Percentiles rank a stretch among this genome's conserved stretches.
phyloP scores from a whole-genome alignment of 139 green algal species.

The Dunaliella primolecta region DNA sequence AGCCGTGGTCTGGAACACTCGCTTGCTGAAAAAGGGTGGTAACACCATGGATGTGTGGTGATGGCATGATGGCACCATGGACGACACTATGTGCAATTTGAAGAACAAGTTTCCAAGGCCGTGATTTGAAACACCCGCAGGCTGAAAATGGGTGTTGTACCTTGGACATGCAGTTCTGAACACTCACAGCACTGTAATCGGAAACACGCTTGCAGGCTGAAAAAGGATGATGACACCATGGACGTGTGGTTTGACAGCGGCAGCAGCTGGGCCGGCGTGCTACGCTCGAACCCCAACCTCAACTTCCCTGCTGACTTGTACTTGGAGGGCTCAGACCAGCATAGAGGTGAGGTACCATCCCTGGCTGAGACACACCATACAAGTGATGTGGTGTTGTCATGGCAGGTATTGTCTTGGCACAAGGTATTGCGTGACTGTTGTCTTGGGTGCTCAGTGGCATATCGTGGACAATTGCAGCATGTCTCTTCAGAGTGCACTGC shows the following conservation, averaged over 20 bases:
- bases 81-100: too few relatives aligned
- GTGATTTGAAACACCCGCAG: too few relatives aligned
- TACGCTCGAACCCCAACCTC: constrained; percentile 55
- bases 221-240: constrained; percentile 95
- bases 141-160: too few relatives aligned
- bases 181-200: too few relatives aligned
- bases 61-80: constrained; percentile 93
- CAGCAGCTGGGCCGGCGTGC: constrained; percentile 86
- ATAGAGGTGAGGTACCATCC: constrained; percentile 63
- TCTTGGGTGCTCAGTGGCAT: too few relatives aligned
- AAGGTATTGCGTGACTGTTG: too few relatives aligned
- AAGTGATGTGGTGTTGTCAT: too few relatives aligned
- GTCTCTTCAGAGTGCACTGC: not conserved
- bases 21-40: not conserved
- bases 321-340: constrained; percentile 96
- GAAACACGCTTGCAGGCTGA: too few relatives aligned
- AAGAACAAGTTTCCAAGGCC: too few relatives aligned
- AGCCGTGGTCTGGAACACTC: not conserved
- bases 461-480: not conserved
- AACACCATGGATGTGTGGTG: not conserved
- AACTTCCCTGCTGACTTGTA: constrained; percentile 93
- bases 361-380: too few relatives aligned
- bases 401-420: not conserved
- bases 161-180: too few relatives aligned
- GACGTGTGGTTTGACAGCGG: constrained; percentile 99